phyloP scores from a whole-genome alignment of 2,329 filamentous ascomycete genomes.

The Neodidymelliopsis sp. region DNA sequence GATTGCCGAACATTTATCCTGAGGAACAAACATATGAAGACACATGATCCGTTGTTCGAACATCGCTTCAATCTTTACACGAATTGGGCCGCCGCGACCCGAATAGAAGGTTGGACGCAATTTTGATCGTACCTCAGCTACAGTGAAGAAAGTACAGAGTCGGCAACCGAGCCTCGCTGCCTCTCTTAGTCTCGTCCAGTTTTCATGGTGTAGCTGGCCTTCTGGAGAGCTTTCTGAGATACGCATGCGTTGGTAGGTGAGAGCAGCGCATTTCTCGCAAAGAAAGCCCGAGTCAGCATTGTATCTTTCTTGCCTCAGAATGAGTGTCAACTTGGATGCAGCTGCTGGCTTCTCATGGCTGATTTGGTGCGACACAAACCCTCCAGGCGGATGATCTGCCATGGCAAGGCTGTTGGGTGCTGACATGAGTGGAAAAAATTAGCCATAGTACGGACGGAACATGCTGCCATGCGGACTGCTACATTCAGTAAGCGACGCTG shows the following conservation, averaged over 20 bases:
- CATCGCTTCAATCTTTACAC: not conserved
- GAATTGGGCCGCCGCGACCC: conserved; percentile 6
- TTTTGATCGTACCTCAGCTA: conserved; percentile 11
- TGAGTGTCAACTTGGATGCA: not conserved
- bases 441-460: not conserved
- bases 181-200: conserved; percentile 6
- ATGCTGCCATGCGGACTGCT: conserved; percentile 4
- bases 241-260: conserved; percentile 17
- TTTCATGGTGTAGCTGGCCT: conserved; percentile 13
- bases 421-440: not conserved
- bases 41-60: not conserved
- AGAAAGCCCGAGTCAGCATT: conserved; percentile 7
- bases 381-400: not conserved
- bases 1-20: conserved; percentile 1
- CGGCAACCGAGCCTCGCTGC: conserved; percentile 5
- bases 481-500: conserved; percentile 4
- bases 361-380: not conserved
- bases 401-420: no score
- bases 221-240: conserved; percentile 2
- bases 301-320: not conserved
- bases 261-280: conserved; percentile 9
- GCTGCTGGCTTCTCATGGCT: not conserved
- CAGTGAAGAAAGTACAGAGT: conserved; percentile 11
- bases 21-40: conserved; percentile 11
- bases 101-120: conserved; percentile 5